These are phyloP conservation scores for Magnolia officinalis DNA, from an alignment of 164 flowering plant species.

Conservation along the genomic window DNA sequence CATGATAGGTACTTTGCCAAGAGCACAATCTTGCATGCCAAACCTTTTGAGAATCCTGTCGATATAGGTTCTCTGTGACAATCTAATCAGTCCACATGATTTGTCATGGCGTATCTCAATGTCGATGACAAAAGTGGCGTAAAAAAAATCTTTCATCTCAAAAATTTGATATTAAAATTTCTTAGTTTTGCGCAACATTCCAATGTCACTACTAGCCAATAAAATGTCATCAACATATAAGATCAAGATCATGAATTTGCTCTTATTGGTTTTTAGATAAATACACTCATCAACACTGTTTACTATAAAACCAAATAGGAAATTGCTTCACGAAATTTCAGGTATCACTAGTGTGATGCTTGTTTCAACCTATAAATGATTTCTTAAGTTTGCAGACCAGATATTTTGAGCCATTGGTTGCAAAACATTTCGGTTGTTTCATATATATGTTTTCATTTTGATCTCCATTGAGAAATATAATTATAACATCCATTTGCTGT, in stretches of 20 bases:
- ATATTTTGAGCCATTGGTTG: too few species aligned
- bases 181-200: neutral
- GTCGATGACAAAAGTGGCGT: neutral
- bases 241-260: neutral
- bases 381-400: neutral
- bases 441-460: too few species aligned
- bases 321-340: neutral
- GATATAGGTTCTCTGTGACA: neutral
- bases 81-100: neutral
- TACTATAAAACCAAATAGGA: neutral
- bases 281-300: neutral
- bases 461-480: too few species aligned
- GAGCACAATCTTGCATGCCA: neutral
- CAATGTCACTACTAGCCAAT: neutral
- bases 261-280: neutral
- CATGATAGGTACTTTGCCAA: neutral
- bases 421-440: too few species aligned
- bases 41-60: neutral
- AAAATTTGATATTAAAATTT: too few species aligned
- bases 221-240: neutral
- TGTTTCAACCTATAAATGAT: neutral
- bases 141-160: neutral
- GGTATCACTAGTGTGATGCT: neutral
- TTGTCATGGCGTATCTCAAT: neutral
- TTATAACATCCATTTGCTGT: neutral